Conservation (phyloP, 495 filamentous ascomycete species). For the Penicillium tannophilum region DNA sequence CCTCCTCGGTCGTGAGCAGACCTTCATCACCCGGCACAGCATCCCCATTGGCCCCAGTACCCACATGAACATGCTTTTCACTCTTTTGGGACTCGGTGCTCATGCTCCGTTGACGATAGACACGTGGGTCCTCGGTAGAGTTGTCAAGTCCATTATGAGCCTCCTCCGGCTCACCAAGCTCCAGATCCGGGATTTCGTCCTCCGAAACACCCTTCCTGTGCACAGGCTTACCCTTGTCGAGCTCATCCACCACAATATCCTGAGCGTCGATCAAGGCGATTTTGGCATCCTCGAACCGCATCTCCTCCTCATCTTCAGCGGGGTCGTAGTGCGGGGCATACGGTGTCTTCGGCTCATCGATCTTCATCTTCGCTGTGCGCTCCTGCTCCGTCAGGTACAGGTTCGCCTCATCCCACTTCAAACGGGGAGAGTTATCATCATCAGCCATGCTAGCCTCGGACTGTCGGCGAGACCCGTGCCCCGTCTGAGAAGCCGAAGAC, state of each 20-base stretch:
- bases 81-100: conserved; percentile 54
- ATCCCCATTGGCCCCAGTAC: conserved; percentile 60
- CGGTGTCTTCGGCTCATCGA: conserved; percentile 96
- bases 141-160: conserved; percentile 25
- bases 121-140: conserved; percentile 31
- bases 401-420: conserved; percentile 99
- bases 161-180: conserved; percentile 94
- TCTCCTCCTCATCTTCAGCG: conserved; percentile 78
- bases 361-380: conserved; percentile 95
- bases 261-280: conserved; percentile 55
- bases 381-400: conserved; percentile 95
- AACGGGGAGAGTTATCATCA: conserved; percentile 62
- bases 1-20: conserved; percentile 69
- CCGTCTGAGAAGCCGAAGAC: conserved; percentile 69
- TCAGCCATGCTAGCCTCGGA: conserved; percentile 52
- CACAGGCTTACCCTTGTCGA: conserved; percentile 58
- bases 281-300: conserved; percentile 43
- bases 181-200: conserved; percentile 87
- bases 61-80: conserved; percentile 78
- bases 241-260: conserved; percentile 65
- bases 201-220: conserved; percentile 49
- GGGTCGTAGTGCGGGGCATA: conserved; percentile 92
- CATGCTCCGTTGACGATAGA: conserved; percentile 51
- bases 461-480: conserved; percentile 66
- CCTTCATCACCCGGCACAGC: conserved; percentile 56